Base-by-base conservation (phyloP, 441 rosid genomes). In the Populus hybrid region DNA sequence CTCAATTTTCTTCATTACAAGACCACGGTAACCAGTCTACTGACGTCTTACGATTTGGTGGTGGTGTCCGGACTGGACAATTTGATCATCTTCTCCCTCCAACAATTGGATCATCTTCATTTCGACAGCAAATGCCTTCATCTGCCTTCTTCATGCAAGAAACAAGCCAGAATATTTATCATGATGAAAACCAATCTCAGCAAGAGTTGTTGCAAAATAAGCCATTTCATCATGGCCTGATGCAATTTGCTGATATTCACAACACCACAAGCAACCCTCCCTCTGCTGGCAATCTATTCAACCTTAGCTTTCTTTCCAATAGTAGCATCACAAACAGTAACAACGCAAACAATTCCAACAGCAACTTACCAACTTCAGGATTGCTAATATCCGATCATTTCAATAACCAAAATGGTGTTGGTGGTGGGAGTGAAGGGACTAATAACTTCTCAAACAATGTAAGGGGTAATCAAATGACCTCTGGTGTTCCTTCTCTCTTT, bases 191-290 rank as follows among this genome's bases (percentile, higher is more conserved):
- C 77, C 85, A 86, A 59, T 77, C 86, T 68, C 87, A 81, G 57
- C 86, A 85, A 77, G 83, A 83, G 6, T 74, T 83, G 1, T 64
- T 77, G 16, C 83, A 76, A 21, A 73, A 75, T 12, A 84, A 84
- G 79, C 83, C 86, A 57, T 80, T 81, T 18, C 79, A 83, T 30
- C 84, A 83, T 23, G 89, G 86, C 16, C 80, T 87, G 75, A 89
- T 89, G 90, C 92, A 85, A 76, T 86, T 86, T 38, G 88, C 90
- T 20, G 87, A 86, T 50, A 83, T 89, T 67, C 87, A 86, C 54
- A 83, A 82, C 73, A 79, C 73, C 69, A 30, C 71, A n/a, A 78
- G 26, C 80, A 6, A 73, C 50, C 68, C 83, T 3, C 32, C 81
- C 12, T 75, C 86, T 16, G 73, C 75, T 12, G 67, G 86, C 59